A percentile compares a stretch with the other conserved stretches of the same genome.
phyloP scores from a whole-genome alignment of 768 basidiomycete species.

The Suillus variegatus region DNA sequence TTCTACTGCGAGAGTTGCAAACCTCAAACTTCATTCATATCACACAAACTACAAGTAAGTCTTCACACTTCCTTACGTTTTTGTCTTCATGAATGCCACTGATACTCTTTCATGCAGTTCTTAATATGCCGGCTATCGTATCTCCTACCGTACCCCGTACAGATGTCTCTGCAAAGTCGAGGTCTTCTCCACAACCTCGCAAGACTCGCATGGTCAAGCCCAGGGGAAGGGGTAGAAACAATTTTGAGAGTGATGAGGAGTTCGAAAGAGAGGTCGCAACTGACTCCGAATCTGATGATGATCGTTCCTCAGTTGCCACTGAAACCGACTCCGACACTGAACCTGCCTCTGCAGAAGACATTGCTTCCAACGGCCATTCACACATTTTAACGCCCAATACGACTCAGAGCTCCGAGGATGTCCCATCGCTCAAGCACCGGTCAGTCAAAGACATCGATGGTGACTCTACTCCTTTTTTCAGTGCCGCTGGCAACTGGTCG shows the following conservation, averaged over 20 bases:
- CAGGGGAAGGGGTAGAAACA: conserved; percentile 60
- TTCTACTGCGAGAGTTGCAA: conserved; percentile 24
- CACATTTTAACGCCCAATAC: conserved; percentile 67
- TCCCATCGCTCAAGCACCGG: conserved; percentile 30
- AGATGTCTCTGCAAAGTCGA: conserved; percentile 30
- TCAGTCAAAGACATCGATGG: conserved; percentile 30
- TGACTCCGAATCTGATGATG: conserved; percentile 68
- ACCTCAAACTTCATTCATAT: conserved; percentile 30
- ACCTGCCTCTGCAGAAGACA: conserved; percentile 61
- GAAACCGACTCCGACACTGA: conserved; percentile 73
- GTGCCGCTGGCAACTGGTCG: conserved; percentile 65
- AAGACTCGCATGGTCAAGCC: conserved; percentile 54
- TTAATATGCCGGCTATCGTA: conserved; percentile 49
- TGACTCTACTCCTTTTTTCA: conserved; percentile 51
- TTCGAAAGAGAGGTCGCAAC: conserved; percentile 69
- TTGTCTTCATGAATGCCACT: conserved; percentile 14
- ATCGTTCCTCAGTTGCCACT: conserved; percentile 58
- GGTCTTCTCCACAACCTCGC: conserved; percentile 30
- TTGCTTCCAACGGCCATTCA: conserved; percentile 48
- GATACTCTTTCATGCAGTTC: conserved; percentile 13
- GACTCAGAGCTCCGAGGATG: conserved; percentile 58
- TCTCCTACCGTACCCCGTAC: conserved; percentile 35
- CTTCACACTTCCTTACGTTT: conserved; percentile 22
- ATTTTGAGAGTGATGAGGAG: conserved; percentile 75
- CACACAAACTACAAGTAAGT: conserved; percentile 37